Evolutionary conservation across 768 basidiomycete genomes (phyloP), one percentile per base, ranked within the genome.

Genomic region (Boletus reticulatus): DNA sequence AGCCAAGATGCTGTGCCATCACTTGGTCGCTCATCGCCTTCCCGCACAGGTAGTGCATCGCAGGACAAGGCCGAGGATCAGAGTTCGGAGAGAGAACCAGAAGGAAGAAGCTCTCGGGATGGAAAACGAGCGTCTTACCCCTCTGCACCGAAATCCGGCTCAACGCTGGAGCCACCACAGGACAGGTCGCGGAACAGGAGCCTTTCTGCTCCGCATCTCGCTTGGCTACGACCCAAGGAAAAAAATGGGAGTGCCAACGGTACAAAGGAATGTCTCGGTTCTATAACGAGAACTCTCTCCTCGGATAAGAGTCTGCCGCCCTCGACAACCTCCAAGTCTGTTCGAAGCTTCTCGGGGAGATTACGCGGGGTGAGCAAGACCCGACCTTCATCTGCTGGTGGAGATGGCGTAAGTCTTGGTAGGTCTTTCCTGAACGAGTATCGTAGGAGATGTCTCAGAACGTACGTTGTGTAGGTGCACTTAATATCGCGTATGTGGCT

Each of bases 1-100:
- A 78, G 80, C 14, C 94, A 97, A 70, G 94, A 96, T 62, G 89
- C 92, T 8, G 70, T 81, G 4, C 78, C 56, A 31, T 58, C 62
- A 2, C 36, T 84, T 42, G 22, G 27, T 17, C 57, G 76, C 52
- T 50, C 58, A 70, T 61, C 70, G 62, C 44, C 82, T 9, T 57
- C 46, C 3, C 27, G 16, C 36, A 34, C 19, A 39, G 27, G n/a
- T 22, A 24, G 27, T 31, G 12, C n/a, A 22, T 13, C 22, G 3
- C 41, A 48, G 38, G 42, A 37, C 22, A n/a, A 8, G 1, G 32
- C 41, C 5, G 34, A 50, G 4, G 53, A 53, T 31, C 52, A 46
- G 13, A 32, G 9, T 42, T 43, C 22, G 7, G 60, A 57, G 7
- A 27, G 11, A 20, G 34, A 46, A 31, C 39, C 9, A 20, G 50